Conservation (phyloP, 2,329 filamentous ascomycete genomes). For the Apiospora pterosperma region DNA sequence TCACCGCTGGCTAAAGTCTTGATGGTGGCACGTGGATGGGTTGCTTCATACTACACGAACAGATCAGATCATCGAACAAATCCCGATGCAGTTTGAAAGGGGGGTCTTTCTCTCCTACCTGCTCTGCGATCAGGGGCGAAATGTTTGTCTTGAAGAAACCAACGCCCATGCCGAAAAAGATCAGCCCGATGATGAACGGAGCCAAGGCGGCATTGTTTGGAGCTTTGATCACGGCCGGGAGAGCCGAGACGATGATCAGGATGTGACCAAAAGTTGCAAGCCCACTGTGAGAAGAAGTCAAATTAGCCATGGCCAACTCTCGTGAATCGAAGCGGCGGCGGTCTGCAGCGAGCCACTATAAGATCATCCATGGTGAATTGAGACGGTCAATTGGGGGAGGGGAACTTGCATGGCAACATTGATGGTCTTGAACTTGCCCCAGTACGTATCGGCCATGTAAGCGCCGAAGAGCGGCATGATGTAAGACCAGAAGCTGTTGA, state of each 20-base stretch:
- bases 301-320: background rate
- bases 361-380: background rate
- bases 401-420: conserved; percentile 50
- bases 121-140: conserved; percentile 60
- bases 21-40: conserved; percentile 47
- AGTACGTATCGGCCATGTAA: conserved; percentile 55
- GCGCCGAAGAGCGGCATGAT: conserved; percentile 34
- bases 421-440: conserved; percentile 62
- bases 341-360: background rate
- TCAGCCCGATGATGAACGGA: conserved; percentile 53
- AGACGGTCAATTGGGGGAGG: background rate
- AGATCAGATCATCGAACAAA: background rate
- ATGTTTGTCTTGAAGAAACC: conserved; percentile 69
- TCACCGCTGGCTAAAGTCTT: conserved; percentile 48
- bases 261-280: conserved; percentile 54
- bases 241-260: conserved; percentile 56
- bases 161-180: conserved; percentile 61
- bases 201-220: conserved; percentile 45
- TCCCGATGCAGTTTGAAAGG: background rate
- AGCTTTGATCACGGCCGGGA: conserved; percentile 53
- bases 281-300: background rate
- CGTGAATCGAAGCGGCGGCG: background rate
- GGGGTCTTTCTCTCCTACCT: conserved; percentile 22
- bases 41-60: conserved; percentile 29
- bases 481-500: conserved; percentile 30